Percentiles rank a stretch among this genome's conserved stretches.
Evolutionary conservation across 2,329 filamentous ascomycete genomes (phyloP).

Genomic region (Pseudogymnoascus sp.): DNA sequence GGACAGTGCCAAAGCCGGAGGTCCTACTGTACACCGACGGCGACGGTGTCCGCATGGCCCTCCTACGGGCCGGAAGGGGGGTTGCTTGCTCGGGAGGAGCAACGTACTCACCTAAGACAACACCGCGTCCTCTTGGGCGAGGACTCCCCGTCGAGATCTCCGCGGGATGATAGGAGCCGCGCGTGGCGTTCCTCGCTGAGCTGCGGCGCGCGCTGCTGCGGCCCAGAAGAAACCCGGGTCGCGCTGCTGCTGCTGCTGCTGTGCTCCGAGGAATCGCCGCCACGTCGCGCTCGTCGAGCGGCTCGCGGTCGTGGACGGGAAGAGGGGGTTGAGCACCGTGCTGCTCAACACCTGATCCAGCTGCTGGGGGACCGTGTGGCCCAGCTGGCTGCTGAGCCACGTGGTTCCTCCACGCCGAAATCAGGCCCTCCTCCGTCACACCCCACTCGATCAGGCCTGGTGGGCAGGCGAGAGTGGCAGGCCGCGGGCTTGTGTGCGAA

Average conservation of each 20-base stretch:
- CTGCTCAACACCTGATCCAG: neutral
- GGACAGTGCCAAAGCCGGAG: neutral
- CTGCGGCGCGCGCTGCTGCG: neutral
- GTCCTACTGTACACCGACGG: conserved; percentile 6
- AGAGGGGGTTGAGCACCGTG: neutral
- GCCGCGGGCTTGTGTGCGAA: neutral
- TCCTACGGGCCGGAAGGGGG: neutral
- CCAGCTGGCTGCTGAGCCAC: neutral
- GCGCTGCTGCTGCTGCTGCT: neutral
- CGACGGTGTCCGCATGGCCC: neutral
- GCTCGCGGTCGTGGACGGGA: neutral
- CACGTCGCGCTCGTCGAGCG: neutral
- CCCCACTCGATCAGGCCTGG: neutral
- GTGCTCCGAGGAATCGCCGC: neutral
- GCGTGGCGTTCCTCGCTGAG: neutral
- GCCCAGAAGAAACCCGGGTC: neutral
- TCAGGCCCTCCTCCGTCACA: neutral
- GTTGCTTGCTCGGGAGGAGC: neutral
- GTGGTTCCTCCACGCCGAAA: neutral
- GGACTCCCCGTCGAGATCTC: neutral
- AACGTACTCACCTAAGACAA: neutral
- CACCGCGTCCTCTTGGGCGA: neutral
- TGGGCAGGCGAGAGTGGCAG: neutral
- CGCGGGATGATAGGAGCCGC: neutral
- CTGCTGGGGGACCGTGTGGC: neutral